Base-by-base conservation (phyloP, 2,329 filamentous ascomycete genomes). In the Pyrenophora seminiperda region DNA sequence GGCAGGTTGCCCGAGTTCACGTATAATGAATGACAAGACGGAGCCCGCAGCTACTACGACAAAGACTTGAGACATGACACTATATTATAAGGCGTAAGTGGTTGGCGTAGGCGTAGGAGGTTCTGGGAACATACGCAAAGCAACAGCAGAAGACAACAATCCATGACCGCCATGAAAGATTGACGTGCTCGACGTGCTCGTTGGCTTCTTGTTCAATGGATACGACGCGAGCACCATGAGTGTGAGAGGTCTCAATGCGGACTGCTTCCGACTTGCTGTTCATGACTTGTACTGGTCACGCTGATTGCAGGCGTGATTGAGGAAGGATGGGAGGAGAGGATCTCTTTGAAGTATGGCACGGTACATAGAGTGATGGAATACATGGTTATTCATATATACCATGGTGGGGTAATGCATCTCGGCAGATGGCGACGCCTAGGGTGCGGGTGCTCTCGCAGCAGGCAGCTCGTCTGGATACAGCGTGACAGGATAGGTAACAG, bases 121-220 rank as follows among this genome's bases (percentile, higher is more conserved):
- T 6, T 15, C 14, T 6, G 4, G 7, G 29, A 4, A 9, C 65
- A 14, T 57, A 69, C 65, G 71, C 71, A 50, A 82, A 83, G 54
- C 78, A 82, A 14, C 78, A 78, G 15, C 82, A 65, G 41, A 78
- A 77, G 18, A 78, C 75, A 1, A 77, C 76, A 7, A 77, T 59
- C 80, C 80, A 84, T 46, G 80, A 82, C 54, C 80, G 74, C 81
- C 81, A 84, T 32, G 79, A 77, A 10, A 83, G 67, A 39, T 77
- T 67, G 54, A 83, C 68, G 57, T 80, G 80, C 13, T 45, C 52
- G 4, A 46, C 58, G 33, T 68, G 48, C 37, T 71, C 67, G 6
- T 48, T 50, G 15, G 65, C 67, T 46, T 68, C 65, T 34, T 70
- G 57, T 33, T 67, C 56, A 14, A 70, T 56, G 22, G 66, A 58